Base-by-base conservation (phyloP, 176 grass and related monocot genomes). In the Cymbopogon citratus region DNA sequence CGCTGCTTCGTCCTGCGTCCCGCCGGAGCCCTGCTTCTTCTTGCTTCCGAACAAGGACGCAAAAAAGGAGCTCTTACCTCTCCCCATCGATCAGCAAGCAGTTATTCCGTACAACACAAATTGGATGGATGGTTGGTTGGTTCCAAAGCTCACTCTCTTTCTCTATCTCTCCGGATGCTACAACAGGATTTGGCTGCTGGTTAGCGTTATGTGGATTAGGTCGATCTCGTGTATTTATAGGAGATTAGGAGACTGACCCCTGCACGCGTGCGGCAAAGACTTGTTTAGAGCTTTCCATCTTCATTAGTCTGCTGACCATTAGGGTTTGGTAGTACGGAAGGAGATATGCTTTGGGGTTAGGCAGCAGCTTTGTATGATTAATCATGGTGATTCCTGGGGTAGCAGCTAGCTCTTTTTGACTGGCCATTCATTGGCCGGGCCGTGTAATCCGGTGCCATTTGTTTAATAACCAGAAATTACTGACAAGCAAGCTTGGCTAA, bases 351-450 rank as follows among this genome's bases (percentile, higher is more conserved):
- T 38, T 36, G 59, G 48, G 73, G 82, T 89, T 85, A 81, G 82
- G 72, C 82, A 75, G 63, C 43, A 61, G 77, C 72, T 77, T 85
- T 85, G 72, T 77, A 77, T 81, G 82, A 85, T 85, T 77, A 64
- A 80, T 51, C n/a, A 52, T 43, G 54, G 74, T 73, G 29, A 35
- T 60, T 6, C 61, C 12, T 59, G 54, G 54, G 21, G 8, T 57
- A 54, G 15, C 16, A 23, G 52, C 36, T 43, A 3, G 29, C 18
- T 45, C 35, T 85, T 89, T 76, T 85, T 85, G 82, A 85, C 87
- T 35, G 71, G 54, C 87, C 71, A 89, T 64, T 85, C 63, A 15
- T 75, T 12, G 21, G 43, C 14, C 41, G 13, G 39, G 63, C 24
- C 70, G 76, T 89, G 82, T 76, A 43, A 81, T 71, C 63, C 18